These are phyloP conservation scores for Hordeum pubiflorum DNA, from an alignment of 202 grass and related monocot species.

Conservation along the genomic window DNA sequence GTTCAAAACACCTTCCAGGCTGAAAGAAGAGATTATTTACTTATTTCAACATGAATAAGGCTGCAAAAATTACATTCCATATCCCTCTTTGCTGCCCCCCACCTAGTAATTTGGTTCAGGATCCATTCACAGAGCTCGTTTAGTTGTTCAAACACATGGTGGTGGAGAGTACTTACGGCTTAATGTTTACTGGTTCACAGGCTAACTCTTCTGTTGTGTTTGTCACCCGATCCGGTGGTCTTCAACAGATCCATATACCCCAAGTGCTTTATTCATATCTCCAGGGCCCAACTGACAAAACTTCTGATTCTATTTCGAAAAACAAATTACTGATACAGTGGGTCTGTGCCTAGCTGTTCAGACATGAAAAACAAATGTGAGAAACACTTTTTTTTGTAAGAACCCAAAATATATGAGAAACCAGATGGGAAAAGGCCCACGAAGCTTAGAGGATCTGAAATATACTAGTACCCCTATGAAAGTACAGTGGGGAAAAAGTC, in stretches of 20 bases:
- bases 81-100: not conserved
- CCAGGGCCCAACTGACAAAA: not conserved
- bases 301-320: not conserved
- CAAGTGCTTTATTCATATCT: slow-evolving; percentile 3
- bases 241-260: not conserved
- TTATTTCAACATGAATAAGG: not conserved
- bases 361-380: slow-evolving; percentile 7
- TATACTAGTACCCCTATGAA: too few relatives aligned
- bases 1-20: not conserved
- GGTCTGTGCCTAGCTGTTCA: not conserved
- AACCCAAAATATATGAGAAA: not conserved
- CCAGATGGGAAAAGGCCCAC: not conserved
- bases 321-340: not conserved
- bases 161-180: not conserved
- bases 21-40: not conserved
- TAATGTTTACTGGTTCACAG: not conserved
- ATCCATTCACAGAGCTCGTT: not conserved
- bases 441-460: not conserved
- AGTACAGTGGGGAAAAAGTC: not conserved
- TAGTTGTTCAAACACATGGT: not conserved
- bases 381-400: not conserved
- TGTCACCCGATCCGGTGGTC: not conserved
- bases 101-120: not conserved
- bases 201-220: not conserved
- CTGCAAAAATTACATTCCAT: not conserved